phyloP scores from a whole-genome alignment of 257 asterid genomes.

The Nemophila menziesii region DNA sequence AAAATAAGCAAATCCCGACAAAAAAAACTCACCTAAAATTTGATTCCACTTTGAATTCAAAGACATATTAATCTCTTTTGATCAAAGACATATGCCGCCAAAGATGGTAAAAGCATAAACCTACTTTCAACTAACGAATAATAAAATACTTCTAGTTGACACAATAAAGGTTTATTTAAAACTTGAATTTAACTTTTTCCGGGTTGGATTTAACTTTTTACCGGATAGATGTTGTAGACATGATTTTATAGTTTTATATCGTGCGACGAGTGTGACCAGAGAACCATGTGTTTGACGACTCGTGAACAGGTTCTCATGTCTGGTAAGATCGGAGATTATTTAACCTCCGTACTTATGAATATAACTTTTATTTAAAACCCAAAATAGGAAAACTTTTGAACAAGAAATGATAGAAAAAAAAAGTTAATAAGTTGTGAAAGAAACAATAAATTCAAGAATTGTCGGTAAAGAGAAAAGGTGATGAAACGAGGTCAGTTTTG shows the following conservation, averaged over 20 bases:
- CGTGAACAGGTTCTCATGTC: too few relatives aligned
- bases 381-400: not conserved
- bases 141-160: constrained; percentile 23
- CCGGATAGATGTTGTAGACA: too few relatives aligned
- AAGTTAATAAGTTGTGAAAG: not conserved
- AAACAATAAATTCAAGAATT: not conserved
- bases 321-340: too few relatives aligned
- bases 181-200: not conserved
- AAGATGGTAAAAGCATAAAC: constrained; percentile 21
- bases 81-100: constrained; percentile 37
- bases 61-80: constrained; percentile 29
- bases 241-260: too few relatives aligned
- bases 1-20: constrained; percentile 28
- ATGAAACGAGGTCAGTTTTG: not conserved
- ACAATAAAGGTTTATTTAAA: constrained; percentile 18
- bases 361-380: too few relatives aligned
- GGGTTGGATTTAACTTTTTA: too few relatives aligned
- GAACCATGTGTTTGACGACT: too few relatives aligned
- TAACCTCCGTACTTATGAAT: too few relatives aligned
- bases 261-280: too few relatives aligned
- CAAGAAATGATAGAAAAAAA: constrained; percentile 2
- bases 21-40: constrained; percentile 39
- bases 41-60: constrained; percentile 26
- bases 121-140: constrained; percentile 36
- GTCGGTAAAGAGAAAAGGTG: constrained; percentile 5